Conservation (phyloP, 768 basidiomycete genomes). For the Russula earlei region DNA sequence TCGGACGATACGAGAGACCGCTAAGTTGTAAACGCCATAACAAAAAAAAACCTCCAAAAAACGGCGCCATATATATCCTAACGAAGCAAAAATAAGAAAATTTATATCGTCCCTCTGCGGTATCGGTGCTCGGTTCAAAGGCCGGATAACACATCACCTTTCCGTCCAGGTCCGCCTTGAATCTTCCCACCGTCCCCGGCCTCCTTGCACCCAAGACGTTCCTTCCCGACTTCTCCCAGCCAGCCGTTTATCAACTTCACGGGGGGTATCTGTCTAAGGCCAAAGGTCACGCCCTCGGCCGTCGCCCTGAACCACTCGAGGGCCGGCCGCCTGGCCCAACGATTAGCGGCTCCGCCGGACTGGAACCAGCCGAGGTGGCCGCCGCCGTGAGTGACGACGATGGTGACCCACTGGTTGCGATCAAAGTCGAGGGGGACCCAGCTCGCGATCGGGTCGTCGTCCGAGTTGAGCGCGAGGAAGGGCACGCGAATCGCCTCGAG, state of each 20-base stretch:
- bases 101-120: too few relatives aligned
- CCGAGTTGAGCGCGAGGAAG: constrained; percentile 67
- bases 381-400: constrained; percentile 60
- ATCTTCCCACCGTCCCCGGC: constrained; percentile 38
- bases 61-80: too few relatives aligned
- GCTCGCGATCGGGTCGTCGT: constrained; percentile 75
- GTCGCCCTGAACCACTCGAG: constrained; percentile 64
- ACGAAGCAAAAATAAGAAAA: too few relatives aligned
- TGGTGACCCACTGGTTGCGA: constrained; percentile 44
- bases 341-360: constrained; percentile 25
- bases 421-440: constrained; percentile 49
- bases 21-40: too few relatives aligned
- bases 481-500: constrained; percentile 59
- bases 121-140: background rate
- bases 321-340: constrained; percentile 68
- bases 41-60: too few relatives aligned
- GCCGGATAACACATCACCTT: constrained; percentile 5
- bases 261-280: constrained; percentile 26
- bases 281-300: constrained; percentile 41
- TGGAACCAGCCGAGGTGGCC: constrained; percentile 90
- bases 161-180: background rate
- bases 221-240: constrained; percentile 41
- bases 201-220: constrained; percentile 50
- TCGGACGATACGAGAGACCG: too few relatives aligned
- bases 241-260: constrained; percentile 49